Conservation (phyloP, 371 early-diverging fungal species). For the Apophysomyces variabilis region DNA sequence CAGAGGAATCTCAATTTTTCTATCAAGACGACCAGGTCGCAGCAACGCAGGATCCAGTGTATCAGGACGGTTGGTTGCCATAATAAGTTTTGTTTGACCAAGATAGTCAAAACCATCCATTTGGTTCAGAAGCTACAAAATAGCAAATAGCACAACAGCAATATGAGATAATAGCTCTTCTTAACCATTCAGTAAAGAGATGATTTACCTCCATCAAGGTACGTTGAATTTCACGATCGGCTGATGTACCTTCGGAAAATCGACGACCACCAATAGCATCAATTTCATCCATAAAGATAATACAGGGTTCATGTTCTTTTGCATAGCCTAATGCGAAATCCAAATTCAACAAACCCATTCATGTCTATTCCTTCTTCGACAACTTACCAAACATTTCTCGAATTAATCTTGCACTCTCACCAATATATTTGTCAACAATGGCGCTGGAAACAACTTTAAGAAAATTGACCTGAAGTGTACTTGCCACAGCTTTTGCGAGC, state of each 20-base stretch:
- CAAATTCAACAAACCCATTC: neutral
- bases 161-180: constrained; percentile 5
- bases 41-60: constrained; percentile 99
- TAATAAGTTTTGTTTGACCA: constrained; percentile 98
- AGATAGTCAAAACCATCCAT: constrained; percentile 99
- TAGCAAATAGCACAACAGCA: neutral
- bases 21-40: constrained; percentile 97
- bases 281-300: constrained; percentile 99
- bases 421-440: constrained; percentile 99
- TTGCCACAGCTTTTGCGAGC: constrained; percentile 98
- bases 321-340: constrained; percentile 81
- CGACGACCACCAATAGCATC: constrained; percentile 99
- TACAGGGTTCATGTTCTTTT: constrained; percentile 99
- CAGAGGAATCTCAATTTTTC: constrained; percentile 99
- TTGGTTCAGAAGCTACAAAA: constrained; percentile 87
- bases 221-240: constrained; percentile 99
- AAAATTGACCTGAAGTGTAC: constrained; percentile 96
- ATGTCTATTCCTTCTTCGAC: neutral
- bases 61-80: constrained; percentile 99
- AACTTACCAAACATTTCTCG: constrained; percentile 97
- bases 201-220: constrained; percentile 93
- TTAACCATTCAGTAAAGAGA: constrained; percentile 10
- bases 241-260: constrained; percentile 98
- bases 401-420: constrained; percentile 97
- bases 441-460: constrained; percentile 97